phyloP scores from a whole-genome alignment of 176 grass and related monocot species.

The Raddia distichophylla region DNA sequence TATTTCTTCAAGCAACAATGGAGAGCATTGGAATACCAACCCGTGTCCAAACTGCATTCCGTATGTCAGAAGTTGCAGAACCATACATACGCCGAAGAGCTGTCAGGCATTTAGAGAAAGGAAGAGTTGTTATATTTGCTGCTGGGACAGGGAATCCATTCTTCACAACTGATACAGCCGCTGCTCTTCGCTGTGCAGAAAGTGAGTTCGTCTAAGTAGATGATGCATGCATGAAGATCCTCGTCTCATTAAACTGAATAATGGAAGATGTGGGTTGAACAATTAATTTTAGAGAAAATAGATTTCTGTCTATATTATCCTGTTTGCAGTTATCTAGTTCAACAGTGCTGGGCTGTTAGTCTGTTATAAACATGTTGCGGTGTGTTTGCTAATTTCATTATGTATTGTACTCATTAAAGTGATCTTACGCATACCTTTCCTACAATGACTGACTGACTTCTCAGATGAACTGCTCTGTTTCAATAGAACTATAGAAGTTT shows the following conservation, averaged over 20 bases:
- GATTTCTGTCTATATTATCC: not conserved
- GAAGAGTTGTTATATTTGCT: slow-evolving; percentile 99
- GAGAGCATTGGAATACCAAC: slow-evolving; percentile 98
- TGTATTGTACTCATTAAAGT: not conserved
- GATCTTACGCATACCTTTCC: slow-evolving; percentile 4
- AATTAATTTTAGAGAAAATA: not conserved
- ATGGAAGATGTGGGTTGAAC: not conserved
- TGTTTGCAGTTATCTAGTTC: not conserved
- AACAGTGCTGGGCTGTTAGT: not conserved
- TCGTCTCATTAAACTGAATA: not conserved
- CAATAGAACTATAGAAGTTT: not conserved
- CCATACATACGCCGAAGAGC: slow-evolving; percentile 96
- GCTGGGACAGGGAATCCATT: slow-evolving; percentile 98
- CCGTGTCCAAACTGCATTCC: slow-evolving; percentile 94
- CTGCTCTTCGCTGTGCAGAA: slow-evolving; percentile 96
- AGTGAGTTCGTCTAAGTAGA: slow-evolving; percentile 59
- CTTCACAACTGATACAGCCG: slow-evolving; percentile 98
- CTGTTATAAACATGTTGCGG: not conserved
- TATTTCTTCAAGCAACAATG: slow-evolving; percentile 99
- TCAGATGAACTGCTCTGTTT: not conserved
- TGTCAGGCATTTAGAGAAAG: slow-evolving; percentile 95
- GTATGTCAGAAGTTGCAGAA: slow-evolving; percentile 99
- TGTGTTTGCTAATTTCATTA: slow-evolving; percentile 1
- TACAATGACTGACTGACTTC: not conserved
- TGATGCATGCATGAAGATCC: slow-evolving; percentile 24